Conservation (phyloP, 805 yeast species). For the Candida oleophila region DNA sequence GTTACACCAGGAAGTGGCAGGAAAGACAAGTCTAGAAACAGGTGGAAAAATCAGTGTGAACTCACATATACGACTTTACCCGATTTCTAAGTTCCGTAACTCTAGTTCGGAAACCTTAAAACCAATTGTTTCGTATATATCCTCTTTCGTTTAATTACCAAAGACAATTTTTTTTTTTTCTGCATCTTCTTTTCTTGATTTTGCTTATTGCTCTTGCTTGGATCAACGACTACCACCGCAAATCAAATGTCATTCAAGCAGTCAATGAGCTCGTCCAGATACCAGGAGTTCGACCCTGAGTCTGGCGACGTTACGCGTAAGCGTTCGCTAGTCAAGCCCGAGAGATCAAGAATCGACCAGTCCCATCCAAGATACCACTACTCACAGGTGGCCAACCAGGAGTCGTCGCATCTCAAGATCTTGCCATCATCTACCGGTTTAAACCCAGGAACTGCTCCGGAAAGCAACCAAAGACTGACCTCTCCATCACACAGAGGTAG, state of each 20-base stretch:
- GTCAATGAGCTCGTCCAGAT: constrained; percentile 17
- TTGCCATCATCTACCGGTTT: constrained; percentile 73
- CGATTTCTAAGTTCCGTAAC: too few species aligned
- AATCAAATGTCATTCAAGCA: constrained; percentile 29
- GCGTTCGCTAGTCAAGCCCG: constrained; percentile 80
- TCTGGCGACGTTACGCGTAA: constrained; percentile 47
- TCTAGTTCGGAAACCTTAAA: too few species aligned
- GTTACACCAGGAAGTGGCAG: too few species aligned
- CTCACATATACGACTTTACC: too few species aligned
- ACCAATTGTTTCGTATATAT: too few species aligned
- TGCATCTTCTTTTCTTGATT: not conserved
- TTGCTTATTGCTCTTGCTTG: not conserved
- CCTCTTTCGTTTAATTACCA: too few species aligned
- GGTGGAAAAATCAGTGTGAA: too few species aligned
- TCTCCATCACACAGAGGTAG: constrained; percentile 5
- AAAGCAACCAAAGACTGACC: constrained; percentile 23
- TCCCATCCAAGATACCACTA: constrained; percentile 77
- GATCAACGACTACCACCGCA: not conserved
- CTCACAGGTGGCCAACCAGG: constrained; percentile 68
- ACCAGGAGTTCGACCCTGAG: constrained; percentile 43
- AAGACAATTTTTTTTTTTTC: not conserved
- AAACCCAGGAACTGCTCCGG: constrained; percentile 42
- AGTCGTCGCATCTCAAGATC: constrained; percentile 58
- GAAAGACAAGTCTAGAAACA: too few species aligned
- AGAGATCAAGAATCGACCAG: constrained; percentile 66